Evolutionary conservation across 768 basidiomycete genomes (phyloP).

Genomic region (Mycena rebaudengoi): DNA sequence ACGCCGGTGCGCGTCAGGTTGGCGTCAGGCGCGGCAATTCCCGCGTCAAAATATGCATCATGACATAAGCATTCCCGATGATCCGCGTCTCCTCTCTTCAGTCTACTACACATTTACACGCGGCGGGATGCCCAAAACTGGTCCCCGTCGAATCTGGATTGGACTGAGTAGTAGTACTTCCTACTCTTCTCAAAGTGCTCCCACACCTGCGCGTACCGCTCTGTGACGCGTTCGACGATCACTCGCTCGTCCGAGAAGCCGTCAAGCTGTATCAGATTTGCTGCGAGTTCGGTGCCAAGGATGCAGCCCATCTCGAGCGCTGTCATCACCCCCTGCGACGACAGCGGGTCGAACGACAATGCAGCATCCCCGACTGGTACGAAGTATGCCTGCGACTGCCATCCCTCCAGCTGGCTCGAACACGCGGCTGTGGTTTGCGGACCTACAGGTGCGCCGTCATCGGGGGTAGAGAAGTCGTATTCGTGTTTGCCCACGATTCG

Average conservation of each 20-base stretch:
- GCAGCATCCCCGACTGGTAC: slow-evolving; percentile 48
- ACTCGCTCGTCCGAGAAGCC: slow-evolving; percentile 10
- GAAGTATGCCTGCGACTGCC: slow-evolving; percentile 33
- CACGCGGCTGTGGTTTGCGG: slow-evolving; percentile 37
- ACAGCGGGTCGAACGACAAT: slow-evolving; percentile 48
- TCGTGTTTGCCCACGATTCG: slow-evolving; percentile 26
- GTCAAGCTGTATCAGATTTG: slow-evolving; percentile 11
- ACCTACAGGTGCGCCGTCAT: slow-evolving; percentile 8
- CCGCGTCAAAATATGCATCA: too few species aligned
- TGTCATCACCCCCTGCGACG: slow-evolving; percentile 50
- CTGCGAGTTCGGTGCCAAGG: slow-evolving; percentile 31
- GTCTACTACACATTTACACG: slow-evolving; percentile 1
- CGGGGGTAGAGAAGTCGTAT: slow-evolving; percentile 34
- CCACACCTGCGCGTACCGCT: slow-evolving; percentile 17
- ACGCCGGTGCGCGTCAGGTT: too few species aligned
- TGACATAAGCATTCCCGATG: background rate
- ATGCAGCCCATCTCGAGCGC: slow-evolving; percentile 39
- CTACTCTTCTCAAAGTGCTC: slow-evolving; percentile 1
- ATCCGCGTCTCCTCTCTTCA: background rate
- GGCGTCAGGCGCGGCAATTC: too few species aligned
- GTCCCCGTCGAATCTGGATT: slow-evolving; percentile 9
- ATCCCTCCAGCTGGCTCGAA: slow-evolving; percentile 34
- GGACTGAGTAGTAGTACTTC: slow-evolving; percentile 8
- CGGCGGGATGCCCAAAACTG: slow-evolving; percentile 13
- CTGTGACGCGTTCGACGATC: slow-evolving; percentile 6